Evolutionary conservation across 2,329 filamentous ascomycete genomes (phyloP), one percentile per base, ranked within the genome.

Genomic region (Raffaelea ambrosiae): DNA sequence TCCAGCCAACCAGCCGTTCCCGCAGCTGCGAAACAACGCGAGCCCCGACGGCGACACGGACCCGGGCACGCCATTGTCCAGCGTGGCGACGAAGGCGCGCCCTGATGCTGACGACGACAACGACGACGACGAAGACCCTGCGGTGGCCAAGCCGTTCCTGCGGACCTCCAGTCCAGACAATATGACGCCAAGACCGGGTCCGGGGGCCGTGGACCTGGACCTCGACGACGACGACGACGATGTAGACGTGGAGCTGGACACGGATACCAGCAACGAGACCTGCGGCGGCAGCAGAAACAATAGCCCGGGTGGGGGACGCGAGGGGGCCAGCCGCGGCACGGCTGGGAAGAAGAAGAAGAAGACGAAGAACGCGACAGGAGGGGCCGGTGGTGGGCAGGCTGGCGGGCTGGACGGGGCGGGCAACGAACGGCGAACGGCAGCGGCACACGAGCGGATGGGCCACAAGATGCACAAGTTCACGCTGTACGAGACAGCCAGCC

Each of bases 401-500:
- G 11, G 19, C 23, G 23, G 46, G 16, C 5, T 5, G 9, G 40
- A 21, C 33, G 33, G 36, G 2, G 26, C 9, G 18, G 20, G 40
- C 13, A 29, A 31, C n/a, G 26, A 47, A 14, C 42, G 40, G 19
- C 46, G 47, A 19, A 40, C 44, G 7, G 43, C 48, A 9, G 38
- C 47, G 2, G 38, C 44, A 1, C 14, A 53, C 47, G 53, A 68
- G 46, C 65, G 68, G 20, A 56, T 70, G 18, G 63, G 72, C 40
- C 74, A 76, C 64, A 78, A 77, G 62, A 95, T 98, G 88, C 89
- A 96, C 71, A 94, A 93, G 60, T 97, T 95, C 66, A 93, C 87
- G n/a, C 70, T 98, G 20, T 97, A 98, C 66, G 93, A 98, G 69
- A 98, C 93, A 3, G 86, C 88, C 13, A 88, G 84, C 48, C 80